Base-by-base conservation (phyloP, 2,329 filamentous ascomycete species). In the Hymenoscyphus albidus region DNA sequence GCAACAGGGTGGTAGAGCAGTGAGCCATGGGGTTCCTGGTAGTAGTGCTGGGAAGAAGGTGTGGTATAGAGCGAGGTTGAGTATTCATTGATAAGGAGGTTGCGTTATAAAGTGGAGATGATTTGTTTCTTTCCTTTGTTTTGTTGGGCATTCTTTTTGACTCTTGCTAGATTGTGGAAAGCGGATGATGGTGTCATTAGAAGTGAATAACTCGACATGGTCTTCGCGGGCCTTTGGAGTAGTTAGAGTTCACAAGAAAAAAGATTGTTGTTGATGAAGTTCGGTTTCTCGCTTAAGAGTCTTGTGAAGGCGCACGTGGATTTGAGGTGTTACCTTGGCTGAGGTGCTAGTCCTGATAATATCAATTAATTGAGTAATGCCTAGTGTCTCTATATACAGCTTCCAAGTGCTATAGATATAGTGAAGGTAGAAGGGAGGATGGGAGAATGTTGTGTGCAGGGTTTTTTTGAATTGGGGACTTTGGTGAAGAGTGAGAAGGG, bases 21-120 rank as follows among this genome's bases (percentile, higher is more conserved):
- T 65, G 16, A 62, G 64, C 54, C 58, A n/a, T 31, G 63, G 27
- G 16, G 31, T 31, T 18, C 55, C 64, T 13, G 42, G 42, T 44
- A 65, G 61, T 62, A 48, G 62, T 13, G 13, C 55, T 7, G 59
- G 66, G 22, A 71, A 69, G 64, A 69, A 67, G 14, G 68, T 72
- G 27, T 74, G 71, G 71, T 70, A 74, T 61, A 66, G 72, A n/a
- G 68, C 73, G 22, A 69, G 72, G 64, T 66, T 74, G 65, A 75
- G 72, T 62, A 72, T 74, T 62, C 64, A 74, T 70, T 74, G 44
- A 70, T 27, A 27, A 18, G 35, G 39, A 31, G 54, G 51, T 14
- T 38, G n/a, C 38, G 42, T 31, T 16, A 18, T 35, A 14, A 7
- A 18, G 13, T 51, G 31, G 18, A 5, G 59, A 38, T 4, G 22